Evolutionary conservation across 2,329 filamentous ascomycete genomes (phyloP), one percentile per base, ranked within the genome.

Genomic region (Fusarium chaquense): DNA sequence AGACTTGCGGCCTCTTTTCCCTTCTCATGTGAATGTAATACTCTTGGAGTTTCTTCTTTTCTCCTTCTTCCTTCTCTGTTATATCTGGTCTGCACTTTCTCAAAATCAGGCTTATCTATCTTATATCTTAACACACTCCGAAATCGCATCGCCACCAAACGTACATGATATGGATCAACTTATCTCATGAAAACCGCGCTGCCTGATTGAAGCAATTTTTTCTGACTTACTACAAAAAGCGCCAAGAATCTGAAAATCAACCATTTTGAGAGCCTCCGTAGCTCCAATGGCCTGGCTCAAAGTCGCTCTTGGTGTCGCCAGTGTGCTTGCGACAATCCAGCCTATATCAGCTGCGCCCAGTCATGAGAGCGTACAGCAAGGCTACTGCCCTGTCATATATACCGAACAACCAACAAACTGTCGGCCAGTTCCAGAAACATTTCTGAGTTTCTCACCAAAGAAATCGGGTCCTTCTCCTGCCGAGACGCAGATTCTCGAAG

Each of bases 401-500:
- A 44, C 36, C 11, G 62, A 72, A 13, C 61, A 51, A 2, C 66
- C 66, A 43, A 67, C 28, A 10, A 30, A 67, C 18, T 76, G 74
- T 32, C 61, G 58, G n/a, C 28, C 69, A 16, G 32, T 74, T 1
- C 68, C 74, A 16, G 70, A 71, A 12, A 61, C 70, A 3, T 76
- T 76, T 33, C 53, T 75, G 5, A 10, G 41, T n/a, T 74, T 70
- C 26, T 60, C 63, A 9, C 59, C 58, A 24, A 62, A 66, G 26
- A 20, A n/a, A 1, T 47, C 63, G 22, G 51, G 33, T 6, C 28
- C 55, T 28, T 38, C 51, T 33, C 53, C 49, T 15, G 65, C 72
- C 24, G 71, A 75, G 24, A 58, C 69, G 5, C 61, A 68, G 4
- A 70, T 81, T 16, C 80, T 88, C 2, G 79, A 83, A 33, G 79